Base-by-base conservation (phyloP, 805 yeast species). In the Blastobotrys robertii region DNA sequence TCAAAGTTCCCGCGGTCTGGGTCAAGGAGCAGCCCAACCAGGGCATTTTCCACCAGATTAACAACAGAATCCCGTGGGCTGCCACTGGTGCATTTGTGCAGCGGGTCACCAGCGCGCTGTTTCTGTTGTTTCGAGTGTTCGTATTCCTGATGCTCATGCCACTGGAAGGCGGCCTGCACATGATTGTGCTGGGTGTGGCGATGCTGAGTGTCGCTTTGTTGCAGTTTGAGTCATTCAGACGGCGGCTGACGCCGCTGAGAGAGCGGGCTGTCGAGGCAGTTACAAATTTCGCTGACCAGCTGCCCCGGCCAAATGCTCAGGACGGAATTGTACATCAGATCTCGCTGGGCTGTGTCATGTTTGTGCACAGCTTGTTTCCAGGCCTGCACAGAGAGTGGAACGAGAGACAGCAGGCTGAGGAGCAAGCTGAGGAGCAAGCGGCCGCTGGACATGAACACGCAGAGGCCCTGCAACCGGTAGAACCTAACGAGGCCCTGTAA, bases 301-400 rank as follows among this genome's bases (percentile, higher is more conserved):
- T 19, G 4, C 25, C 25, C 4, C 25, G 25, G 4, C 25, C 25
- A 4, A 19, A 19, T 19, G 6, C 25, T 19, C 25, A 19, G 25
- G 25, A 19, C 25, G 25, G 25, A 4, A 19, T 19, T 19, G 6
- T 25, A 19, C 28, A 34, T 12, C 31, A 13, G 25, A 29, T 41
- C 11, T 29, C 19, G 8, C 13, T 15, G 15, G 39, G 35, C 33
- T 22, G 38, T 5, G 30, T 40, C 16, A 40, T 49, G 34, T 40
- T 49, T 6, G 25, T 49, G 7, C 41, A 43, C 31, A 49, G 52
- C 34, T 4, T 49, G 25, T n/a, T 49, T 13, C 52, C 52, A 1
- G 14, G 44, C 2, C 14, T 47, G 31, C 38, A 49, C 25, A 16
- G 38, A 13, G 16, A 30, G 31, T 13, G 28, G 9, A 33, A 40